Evolutionary conservation across 805 yeast genomes (phyloP).

Genomic region (Nakazawaea laoshanensis): DNA sequence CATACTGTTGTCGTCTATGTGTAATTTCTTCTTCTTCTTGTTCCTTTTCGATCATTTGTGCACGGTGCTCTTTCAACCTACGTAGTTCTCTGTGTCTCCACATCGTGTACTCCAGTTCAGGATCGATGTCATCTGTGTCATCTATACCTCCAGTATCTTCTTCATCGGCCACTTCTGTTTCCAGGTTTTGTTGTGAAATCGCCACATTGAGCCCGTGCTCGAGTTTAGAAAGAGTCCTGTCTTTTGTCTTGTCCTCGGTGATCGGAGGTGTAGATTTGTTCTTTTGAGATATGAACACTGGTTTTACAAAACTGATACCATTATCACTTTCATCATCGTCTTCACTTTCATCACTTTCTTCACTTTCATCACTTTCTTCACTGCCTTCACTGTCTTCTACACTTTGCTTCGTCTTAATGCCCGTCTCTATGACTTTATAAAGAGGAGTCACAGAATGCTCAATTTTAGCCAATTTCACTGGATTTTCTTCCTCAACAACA

Average conservation of each 20-base stretch:
- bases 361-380: conserved; percentile 6
- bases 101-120: conserved; percentile 29
- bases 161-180: conserved; percentile 13
- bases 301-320: too few relatives aligned
- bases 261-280: conserved; percentile 5
- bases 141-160: conserved; percentile 30
- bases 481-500: conserved; percentile 8
- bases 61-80: conserved; percentile 22
- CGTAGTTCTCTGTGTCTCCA: conserved; percentile 26
- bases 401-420: too few relatives aligned
- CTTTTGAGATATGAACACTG: too few relatives aligned
- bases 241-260: conserved; percentile 9
- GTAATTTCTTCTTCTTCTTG: conserved; percentile 16
- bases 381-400: too few relatives aligned
- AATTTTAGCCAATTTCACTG: too few relatives aligned
- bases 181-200: conserved; percentile 16
- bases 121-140: conserved; percentile 54
- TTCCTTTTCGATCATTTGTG: conserved; percentile 17
- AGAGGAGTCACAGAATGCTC: too few relatives aligned
- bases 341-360: conserved; percentile 12
- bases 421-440: too few relatives aligned
- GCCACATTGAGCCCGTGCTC: conserved; percentile 18
- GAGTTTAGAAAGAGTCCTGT: conserved; percentile 15
- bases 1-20: conserved; percentile 2
- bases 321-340: conserved; percentile 7